Evolutionary conservation across 2,329 filamentous ascomycete genomes (phyloP).

Genomic region (Helminthosporium solani): DNA sequence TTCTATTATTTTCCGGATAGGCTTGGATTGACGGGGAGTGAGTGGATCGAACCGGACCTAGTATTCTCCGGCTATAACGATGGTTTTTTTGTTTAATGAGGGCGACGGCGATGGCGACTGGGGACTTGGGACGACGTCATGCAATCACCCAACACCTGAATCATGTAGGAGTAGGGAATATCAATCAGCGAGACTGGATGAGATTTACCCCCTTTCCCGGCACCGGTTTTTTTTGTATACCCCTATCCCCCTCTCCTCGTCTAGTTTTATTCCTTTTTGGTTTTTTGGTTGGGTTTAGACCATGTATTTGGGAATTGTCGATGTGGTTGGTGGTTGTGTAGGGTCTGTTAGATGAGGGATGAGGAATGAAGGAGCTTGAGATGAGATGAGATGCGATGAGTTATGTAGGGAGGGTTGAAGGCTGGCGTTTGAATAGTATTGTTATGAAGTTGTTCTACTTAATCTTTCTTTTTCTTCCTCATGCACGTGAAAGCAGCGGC

Average conservation of each 20-base stretch:
- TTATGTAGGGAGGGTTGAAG: neutral
- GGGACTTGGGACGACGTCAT: neutral
- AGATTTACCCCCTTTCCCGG: neutral
- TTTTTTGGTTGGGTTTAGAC: neutral
- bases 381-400: neutral
- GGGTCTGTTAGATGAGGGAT: no score
- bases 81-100: neutral
- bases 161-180: conserved; percentile 1
- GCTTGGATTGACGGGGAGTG: no score
- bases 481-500: no score
- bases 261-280: no score
- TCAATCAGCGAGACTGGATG: no score
- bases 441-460: neutral
- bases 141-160: neutral
- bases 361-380: neutral
- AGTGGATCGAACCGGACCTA: no score
- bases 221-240: neutral
- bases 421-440: neutral
- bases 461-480: neutral
- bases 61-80: no score
- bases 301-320: neutral
- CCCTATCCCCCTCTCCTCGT: no score
- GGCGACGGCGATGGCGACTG: no score
- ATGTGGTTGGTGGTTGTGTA: neutral
- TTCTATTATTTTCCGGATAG: no score